Evolutionary conservation across 2,329 filamentous ascomycete genomes (phyloP), one percentile per base, ranked within the genome.

Genomic region (Thielaviopsis euricoi): DNA sequence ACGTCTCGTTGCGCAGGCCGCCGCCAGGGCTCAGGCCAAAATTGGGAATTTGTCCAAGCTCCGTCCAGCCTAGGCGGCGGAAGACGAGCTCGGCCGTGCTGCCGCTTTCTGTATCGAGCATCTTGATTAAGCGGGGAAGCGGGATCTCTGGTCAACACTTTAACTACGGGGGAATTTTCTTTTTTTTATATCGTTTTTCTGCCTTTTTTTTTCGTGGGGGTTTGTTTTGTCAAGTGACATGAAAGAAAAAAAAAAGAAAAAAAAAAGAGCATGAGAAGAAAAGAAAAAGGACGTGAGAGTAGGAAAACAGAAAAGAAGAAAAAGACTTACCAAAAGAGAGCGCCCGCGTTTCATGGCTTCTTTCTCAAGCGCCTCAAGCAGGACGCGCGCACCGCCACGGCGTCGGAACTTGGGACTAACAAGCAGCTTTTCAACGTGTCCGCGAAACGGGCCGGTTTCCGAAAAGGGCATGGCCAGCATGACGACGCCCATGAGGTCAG

Each of bases 401-500:
- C 72, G 65, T 7, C 81, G 71, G 63, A 74, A 75, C 52, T 69
- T 69, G 13, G 76, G 76, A 60, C 73, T 74, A 10, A 84, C 71
- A 46, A 85, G 69, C 40, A 85, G 69, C 65, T 80, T 79, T 67
- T 84, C 76, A 1, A 85, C 76, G 10, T 67, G 63, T 2, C 71
- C 79, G 29, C 80, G 71, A 62, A 80, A 80, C 0, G 74, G 71
- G 0, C 74, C 78, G 3, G 81, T 83, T 66, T 85, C 77, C 3
- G 71, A 72, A 19, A 68, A 66, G 6, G 78, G 76, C 66, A 76
- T 73, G 52, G 63, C 65, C 3, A 85, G 69, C 72, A 78, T 78
- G 23, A 78, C 79, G 48, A 79, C 73, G 6, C 81, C 81, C 59
- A 79, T 71, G 26, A 80, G 68, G 56, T 78, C 73, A 1, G 71